These are phyloP conservation scores for Tricholoma hemisulphureum DNA, from an alignment of 768 basidiomycete genomes.

Conservation along the genomic window DNA sequence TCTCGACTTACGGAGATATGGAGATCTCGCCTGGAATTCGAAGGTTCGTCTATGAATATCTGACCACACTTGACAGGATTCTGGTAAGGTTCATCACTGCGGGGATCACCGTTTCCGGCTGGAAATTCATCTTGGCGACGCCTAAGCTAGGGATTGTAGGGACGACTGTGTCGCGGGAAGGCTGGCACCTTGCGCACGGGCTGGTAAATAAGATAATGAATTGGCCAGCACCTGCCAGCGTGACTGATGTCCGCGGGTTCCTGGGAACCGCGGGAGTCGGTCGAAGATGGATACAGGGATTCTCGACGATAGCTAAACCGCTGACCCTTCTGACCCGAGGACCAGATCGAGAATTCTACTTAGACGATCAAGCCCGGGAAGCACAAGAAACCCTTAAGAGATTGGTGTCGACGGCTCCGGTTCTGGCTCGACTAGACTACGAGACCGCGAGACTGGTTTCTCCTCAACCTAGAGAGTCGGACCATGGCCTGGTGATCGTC, in stretches of 20 bases:
- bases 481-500: no score
- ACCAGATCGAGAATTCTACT: slow-evolving; percentile 22
- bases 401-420: slow-evolving; percentile 19
- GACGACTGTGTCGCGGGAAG: no score
- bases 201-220: slow-evolving; percentile 26
- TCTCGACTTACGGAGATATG: slow-evolving; percentile 11
- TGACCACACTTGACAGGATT: no score
- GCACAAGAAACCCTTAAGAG: slow-evolving; percentile 28
- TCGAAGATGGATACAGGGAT: slow-evolving; percentile 22
- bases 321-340: slow-evolving; percentile 17
- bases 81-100: slow-evolving; percentile 25
- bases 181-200: slow-evolving; percentile 24
- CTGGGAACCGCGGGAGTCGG: slow-evolving; percentile 23
- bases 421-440: slow-evolving; percentile 34
- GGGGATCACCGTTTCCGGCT: slow-evolving; percentile 32
- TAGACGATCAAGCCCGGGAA: slow-evolving; percentile 17
- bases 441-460: background rate
- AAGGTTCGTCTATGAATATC: slow-evolving; percentile 27
- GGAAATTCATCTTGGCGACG: slow-evolving; percentile 28
- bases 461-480: slow-evolving; percentile 6
- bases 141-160: slow-evolving; percentile 33
- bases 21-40: slow-evolving; percentile 22
- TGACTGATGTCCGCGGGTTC: slow-evolving; percentile 23
- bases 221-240: slow-evolving; percentile 17
- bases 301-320: slow-evolving; percentile 24